A percentile compares a stretch with the other conserved stretches of the same genome.
Evolutionary conservation across 2,329 filamentous ascomycete species (phyloP).

Genomic region (Atkinsonella texensis): DNA sequence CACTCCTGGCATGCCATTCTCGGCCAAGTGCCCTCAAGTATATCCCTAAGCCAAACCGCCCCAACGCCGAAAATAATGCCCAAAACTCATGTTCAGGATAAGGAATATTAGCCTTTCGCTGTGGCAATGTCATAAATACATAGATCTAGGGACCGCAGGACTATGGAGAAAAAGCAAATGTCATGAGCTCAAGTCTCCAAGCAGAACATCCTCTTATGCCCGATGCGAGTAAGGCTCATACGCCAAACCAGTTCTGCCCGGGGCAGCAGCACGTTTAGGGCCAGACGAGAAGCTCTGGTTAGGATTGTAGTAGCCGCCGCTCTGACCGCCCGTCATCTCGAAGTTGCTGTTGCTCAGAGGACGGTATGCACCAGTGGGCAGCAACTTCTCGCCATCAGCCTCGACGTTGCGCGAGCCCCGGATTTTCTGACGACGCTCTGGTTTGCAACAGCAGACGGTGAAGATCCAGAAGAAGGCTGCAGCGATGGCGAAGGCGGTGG

Average conservation of each 20-base stretch:
- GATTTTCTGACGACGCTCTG: conserved; percentile 23
- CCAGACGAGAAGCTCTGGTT: conserved; percentile 13
- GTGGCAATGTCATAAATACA: neutral
- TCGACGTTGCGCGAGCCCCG: conserved; percentile 18
- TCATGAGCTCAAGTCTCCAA: neutral
- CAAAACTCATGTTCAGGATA: neutral
- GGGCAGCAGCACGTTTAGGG: conserved; percentile 28
- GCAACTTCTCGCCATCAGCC: conserved; percentile 38
- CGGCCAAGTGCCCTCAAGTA: neutral
- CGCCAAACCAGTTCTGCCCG: conserved; percentile 36
- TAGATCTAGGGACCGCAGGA: neutral
- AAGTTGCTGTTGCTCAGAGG: conserved; percentile 20
- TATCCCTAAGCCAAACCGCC: neutral
- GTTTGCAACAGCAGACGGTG: conserved; percentile 82
- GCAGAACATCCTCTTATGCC: conserved; percentile 24
- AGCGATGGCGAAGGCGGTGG: conserved; percentile 61
- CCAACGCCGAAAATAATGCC: neutral
- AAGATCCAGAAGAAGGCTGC: conserved; percentile 84
- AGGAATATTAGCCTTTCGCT: neutral
- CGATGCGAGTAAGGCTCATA: conserved; percentile 55
- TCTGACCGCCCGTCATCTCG: conserved; percentile 22
- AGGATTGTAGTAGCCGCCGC: conserved; percentile 23
- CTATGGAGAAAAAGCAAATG: neutral
- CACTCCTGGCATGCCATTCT: neutral
- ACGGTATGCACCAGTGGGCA: conserved; percentile 28